Base-by-base conservation (phyloP, 345 rosid genomes). In the Citrus sinensis region DNA sequence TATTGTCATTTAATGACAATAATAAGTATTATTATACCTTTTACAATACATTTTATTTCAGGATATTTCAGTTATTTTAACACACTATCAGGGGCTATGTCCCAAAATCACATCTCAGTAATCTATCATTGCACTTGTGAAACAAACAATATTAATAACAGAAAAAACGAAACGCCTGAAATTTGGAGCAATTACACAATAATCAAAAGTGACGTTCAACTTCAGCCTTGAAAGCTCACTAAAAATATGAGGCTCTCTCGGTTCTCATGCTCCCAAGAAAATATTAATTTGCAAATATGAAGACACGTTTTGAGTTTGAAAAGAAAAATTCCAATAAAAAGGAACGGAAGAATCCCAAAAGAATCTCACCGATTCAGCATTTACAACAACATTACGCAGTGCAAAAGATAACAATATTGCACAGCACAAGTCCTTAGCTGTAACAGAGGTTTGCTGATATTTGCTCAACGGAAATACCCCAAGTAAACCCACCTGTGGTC, bases 331-430 rank as follows among this genome's bases (percentile, higher is more conserved):
- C 35, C 49, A 49, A 46, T 30, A 22, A 64, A 75, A 46, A 30
- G 22, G 64, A 5, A 77, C 20, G 6, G 59, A 55, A 11, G 63
- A 69, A 69, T 58, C 30, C 34, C 49, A 13, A 59, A 61, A n/a
- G 35, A 58, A 46, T 65, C 24, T 61, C 69, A 74, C 19, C 37
- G 60, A 73, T 83, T 76, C 80, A 76, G 29, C 67, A 60, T 46
- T 80, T 51, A 76, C 62, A 55, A 80, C 62, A 80, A 80, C 81
- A 80, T 29, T 59, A 49, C 11, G 27, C 70, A 78, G 64, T 4
- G 61, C 63, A 67, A 40, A 34, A 76, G 51, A 46, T 42, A 64
- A 62, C 74, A 60, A 61, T 54, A 42, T 64, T 29, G 58, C 59
- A 7, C 11, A 34, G 40, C 62, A 32, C 25, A 42, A 37, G 56